These are phyloP conservation scores for Juglanconis oblonga DNA, from an alignment of 2,329 filamentous ascomycete genomes.

Conservation along the genomic window DNA sequence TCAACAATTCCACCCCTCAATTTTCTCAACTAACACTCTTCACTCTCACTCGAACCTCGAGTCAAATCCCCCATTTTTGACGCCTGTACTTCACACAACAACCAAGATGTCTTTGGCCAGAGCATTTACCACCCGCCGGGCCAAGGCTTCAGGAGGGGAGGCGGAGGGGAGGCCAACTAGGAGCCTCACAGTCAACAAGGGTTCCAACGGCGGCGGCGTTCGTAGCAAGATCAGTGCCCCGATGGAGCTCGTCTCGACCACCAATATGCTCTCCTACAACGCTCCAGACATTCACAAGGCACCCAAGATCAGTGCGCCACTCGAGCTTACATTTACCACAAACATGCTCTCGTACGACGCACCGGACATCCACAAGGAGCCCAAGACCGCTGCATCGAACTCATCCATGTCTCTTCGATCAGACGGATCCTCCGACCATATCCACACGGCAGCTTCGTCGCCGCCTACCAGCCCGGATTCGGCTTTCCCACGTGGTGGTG, in stretches of 20 bases:
- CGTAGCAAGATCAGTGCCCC: slow-evolving; percentile 82
- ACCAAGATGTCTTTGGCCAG: slow-evolving; percentile 51
- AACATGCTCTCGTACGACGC: slow-evolving; percentile 96
- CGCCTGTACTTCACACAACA: background rate
- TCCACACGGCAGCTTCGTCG: slow-evolving; percentile 54
- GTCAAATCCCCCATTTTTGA: background rate
- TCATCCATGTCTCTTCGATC: slow-evolving; percentile 55
- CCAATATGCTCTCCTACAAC: slow-evolving; percentile 94
- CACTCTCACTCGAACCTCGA: background rate
- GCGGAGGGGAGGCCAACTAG: slow-evolving; percentile 40
- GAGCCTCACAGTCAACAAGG: slow-evolving; percentile 25
- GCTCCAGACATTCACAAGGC: slow-evolving; percentile 70
- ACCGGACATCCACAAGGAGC: slow-evolving; percentile 63
- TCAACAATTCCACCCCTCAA: background rate
- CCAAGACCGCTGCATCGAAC: slow-evolving; percentile 46
- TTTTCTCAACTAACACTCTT: no score
- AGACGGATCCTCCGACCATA: slow-evolving; percentile 70
- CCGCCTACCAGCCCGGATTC: slow-evolving; percentile 69
- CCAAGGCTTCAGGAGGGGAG: slow-evolving; percentile 46
- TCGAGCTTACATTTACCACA: slow-evolving; percentile 87
- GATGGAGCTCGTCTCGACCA: slow-evolving; percentile 85
- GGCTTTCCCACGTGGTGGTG: slow-evolving; percentile 37
- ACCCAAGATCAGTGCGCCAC: slow-evolving; percentile 78
- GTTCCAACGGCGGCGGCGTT: slow-evolving; percentile 41
- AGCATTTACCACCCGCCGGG: slow-evolving; percentile 69